Conservation (phyloP, 495 filamentous ascomycete genomes). For the Astrocystis sublimbata region DNA sequence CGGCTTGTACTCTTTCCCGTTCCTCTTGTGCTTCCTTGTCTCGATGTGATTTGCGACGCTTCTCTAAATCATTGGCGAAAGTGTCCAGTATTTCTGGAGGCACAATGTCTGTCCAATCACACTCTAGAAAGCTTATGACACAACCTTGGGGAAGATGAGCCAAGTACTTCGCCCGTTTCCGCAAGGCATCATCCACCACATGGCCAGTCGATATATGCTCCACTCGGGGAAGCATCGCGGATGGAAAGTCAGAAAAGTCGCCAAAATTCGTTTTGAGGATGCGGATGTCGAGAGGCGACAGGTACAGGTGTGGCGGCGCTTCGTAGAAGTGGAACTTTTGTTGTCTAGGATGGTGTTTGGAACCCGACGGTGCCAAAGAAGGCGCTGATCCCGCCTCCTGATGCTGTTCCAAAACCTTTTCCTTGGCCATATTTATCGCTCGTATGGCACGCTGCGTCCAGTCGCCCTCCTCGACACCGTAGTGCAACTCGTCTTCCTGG, state of each 20-base stretch:
- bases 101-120: constrained; percentile 94
- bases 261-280: constrained; percentile 91
- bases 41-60: constrained; percentile 71
- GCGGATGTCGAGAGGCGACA: constrained; percentile 91
- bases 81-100: constrained; percentile 68
- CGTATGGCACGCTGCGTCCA: constrained; percentile 85
- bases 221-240: constrained; percentile 85
- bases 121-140: constrained; percentile 91
- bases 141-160: constrained; percentile 90
- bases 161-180: constrained; percentile 86
- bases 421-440: constrained; percentile 68
- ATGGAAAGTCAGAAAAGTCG: constrained; percentile 78
- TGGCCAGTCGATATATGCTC: constrained; percentile 91
- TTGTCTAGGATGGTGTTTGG: constrained; percentile 34
- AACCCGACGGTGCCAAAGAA: constrained; percentile 15
- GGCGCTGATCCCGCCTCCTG: constrained; percentile 1
- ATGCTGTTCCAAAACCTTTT: constrained; percentile 54
- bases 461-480: constrained; percentile 82
- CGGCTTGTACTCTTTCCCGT: constrained; percentile 83
- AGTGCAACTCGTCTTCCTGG: constrained; percentile 86
- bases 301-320: constrained; percentile 84
- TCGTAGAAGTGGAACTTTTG: constrained; percentile 84
- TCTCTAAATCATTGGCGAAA: constrained; percentile 76
- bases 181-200: constrained; percentile 84
- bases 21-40: constrained; percentile 92